phyloP scores from a whole-genome alignment of 2,329 filamentous ascomycete genomes.

The Penicillium hesseltinei region DNA sequence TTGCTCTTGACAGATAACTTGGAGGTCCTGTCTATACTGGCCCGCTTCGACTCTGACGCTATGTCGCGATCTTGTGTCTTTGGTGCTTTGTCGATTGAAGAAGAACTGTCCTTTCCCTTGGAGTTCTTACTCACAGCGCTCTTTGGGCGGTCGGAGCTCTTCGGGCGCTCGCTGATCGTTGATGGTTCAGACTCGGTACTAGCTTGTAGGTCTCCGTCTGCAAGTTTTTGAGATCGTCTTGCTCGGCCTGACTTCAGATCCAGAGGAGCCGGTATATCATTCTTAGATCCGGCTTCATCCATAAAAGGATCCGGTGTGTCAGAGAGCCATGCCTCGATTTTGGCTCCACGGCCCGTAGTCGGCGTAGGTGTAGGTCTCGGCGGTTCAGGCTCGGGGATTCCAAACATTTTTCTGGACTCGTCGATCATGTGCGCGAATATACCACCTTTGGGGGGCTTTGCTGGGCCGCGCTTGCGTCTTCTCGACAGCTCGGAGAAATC shows the following conservation, averaged over 20 bases:
- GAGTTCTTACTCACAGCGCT: conserved; percentile 24
- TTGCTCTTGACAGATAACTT: conserved; percentile 15
- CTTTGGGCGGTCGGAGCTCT: conserved; percentile 23
- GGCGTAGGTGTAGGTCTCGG: conserved; percentile 43
- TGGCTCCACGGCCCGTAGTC: conserved; percentile 45
- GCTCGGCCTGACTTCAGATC: conserved; percentile 42
- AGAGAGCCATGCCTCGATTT: conserved; percentile 63
- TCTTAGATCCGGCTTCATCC: conserved; percentile 38
- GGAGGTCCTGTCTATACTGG: conserved; percentile 19
- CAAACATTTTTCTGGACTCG: conserved; percentile 47
- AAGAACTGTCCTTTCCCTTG: conserved; percentile 19
- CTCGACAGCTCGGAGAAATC: conserved; percentile 42
- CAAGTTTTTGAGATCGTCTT: conserved; percentile 28
- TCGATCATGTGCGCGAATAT: conserved; percentile 46
- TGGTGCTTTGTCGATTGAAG: conserved; percentile 13
- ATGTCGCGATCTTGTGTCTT: conserved; percentile 11
- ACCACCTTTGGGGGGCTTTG: conserved; percentile 40
- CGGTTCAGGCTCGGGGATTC: conserved; percentile 38
- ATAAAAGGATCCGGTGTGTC: conserved; percentile 56
- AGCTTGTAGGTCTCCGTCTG: conserved; percentile 19
- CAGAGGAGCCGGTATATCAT: conserved; percentile 42
- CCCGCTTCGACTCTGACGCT: conserved; percentile 17
- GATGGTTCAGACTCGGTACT: conserved; percentile 24
- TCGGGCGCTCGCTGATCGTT: conserved; percentile 21
- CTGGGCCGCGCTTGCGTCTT: conserved; percentile 33